These are phyloP conservation scores for Fusarium sp. DNA, from an alignment of 2,329 filamentous ascomycete species.

Conservation along the genomic window DNA sequence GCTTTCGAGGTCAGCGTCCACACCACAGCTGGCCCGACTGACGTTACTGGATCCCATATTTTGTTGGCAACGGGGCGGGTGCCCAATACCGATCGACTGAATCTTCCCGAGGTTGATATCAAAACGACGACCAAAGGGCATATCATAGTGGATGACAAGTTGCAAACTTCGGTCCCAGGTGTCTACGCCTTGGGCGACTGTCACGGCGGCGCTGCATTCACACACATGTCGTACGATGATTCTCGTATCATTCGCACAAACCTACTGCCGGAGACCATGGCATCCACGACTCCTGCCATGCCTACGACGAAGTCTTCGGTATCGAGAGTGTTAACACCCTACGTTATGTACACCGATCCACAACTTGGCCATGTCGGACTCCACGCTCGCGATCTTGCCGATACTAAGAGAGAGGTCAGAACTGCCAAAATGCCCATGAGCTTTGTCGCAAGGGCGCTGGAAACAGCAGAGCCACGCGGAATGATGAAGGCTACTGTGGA, in stretches of 20 bases:
- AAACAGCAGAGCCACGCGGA: conserved; percentile 63
- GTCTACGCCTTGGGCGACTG: conserved; percentile 64
- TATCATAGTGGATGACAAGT: conserved; percentile 56
- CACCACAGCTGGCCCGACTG: conserved; percentile 36
- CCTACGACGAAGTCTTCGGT: conserved; percentile 40
- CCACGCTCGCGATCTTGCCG: conserved; percentile 53
- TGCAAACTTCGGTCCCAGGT: conserved; percentile 55
- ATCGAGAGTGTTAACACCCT: conserved; percentile 55
- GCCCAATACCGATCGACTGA: conserved; percentile 61
- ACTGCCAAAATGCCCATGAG: conserved; percentile 63
- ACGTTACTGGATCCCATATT: conserved; percentile 58
- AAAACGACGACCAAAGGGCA: conserved; percentile 56
- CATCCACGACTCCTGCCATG: conserved; percentile 43
- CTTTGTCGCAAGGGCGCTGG: conserved; percentile 61
- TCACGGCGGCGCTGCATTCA: conserved; percentile 64
- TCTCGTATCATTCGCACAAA: conserved; percentile 63
- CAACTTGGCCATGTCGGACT: conserved; percentile 64
- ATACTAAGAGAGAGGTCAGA: conserved; percentile 51
- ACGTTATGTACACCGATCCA: conserved; percentile 64
- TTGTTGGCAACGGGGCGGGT: conserved; percentile 61
- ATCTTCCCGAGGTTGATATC: conserved; percentile 56
- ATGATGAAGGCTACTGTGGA: conserved; percentile 65
- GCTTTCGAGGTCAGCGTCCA: conserved; percentile 37
- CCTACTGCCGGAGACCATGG: conserved; percentile 49
- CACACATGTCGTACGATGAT: conserved; percentile 67